Evolutionary conservation across 2,329 filamentous ascomycete species (phyloP), one percentile per base, ranked within the genome.

Genomic region (Knufia petricola): DNA sequence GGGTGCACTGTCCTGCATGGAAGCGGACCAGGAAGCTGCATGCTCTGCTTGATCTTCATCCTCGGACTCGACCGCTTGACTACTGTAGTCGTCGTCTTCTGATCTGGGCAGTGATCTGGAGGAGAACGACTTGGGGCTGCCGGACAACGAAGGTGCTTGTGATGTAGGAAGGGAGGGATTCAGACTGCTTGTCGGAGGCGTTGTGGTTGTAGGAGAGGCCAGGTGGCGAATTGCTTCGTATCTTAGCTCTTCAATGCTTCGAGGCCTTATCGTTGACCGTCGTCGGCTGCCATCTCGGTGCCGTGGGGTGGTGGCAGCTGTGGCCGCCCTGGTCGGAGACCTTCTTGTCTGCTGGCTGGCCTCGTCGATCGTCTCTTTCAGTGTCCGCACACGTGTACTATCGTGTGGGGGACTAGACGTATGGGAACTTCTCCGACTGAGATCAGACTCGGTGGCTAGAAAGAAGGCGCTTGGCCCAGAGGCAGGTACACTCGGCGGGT

Each of bases 71-170:
- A 79, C 63, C 2, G 70, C 74, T 57, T 80, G 77, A 53, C 74
- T 79, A 23, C 66, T 69, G 41, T 66, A 66, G 32, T 79, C 79
- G 54, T 80, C 73, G 58, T 78, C 70, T 59, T 82, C 78, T n/a
- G 76, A 74, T 15, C 77, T 68, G 50, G 72, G 70, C 48, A 79
- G 66, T 0, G 77, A 82, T 39, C 73, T 74, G n/a, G 76, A 69
- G 4, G 77, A 79, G 2, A 68, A 67, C 3, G 78, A 81, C 52
- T 76, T 78, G 1, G 79, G 79, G 45, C 78, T 81, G 59, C 75
- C 76, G 2, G 76, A 72, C 31, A 77, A 63, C 2, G 71, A 73
- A 8, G 50, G 41, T 37, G 54, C 52, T 32, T 50, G 48, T 15
- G 23, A 75, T 55, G 4, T 72, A 68, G 40, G 69, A 54, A 37